Base-by-base conservation (phyloP, 164 flowering plant species). In the Macadamia integrifolia region DNA sequence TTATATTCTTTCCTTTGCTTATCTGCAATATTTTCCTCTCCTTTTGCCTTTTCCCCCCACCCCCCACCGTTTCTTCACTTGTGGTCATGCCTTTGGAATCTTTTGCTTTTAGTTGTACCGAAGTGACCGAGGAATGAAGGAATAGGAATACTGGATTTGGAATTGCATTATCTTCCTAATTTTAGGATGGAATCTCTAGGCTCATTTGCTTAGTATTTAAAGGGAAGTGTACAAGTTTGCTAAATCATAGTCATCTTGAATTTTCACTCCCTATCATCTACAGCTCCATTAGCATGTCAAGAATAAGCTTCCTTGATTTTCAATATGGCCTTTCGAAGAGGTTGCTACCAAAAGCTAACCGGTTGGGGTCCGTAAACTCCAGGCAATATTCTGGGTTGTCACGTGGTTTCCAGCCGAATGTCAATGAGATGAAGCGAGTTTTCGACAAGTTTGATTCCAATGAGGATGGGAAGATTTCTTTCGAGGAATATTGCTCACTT, bases 401-500 rank as follows among this genome's bases (percentile, higher is more conserved):
- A 6, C 80, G 78, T 0, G 23, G 66, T 10, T 83, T 72, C 78
- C 79, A 70, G 66, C 85, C 85, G 17, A 80, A 75, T 59, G 35
- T 29, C 52, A 81, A 81, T 0, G 97, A 93, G 77, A 78, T 91
- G 84, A 83, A 60, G 80, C 74, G 64, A 49, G 90, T 88, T 1
- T 90, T 90, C 60, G 77, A 87, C 17, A 86, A 78, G 56, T 81
- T 89, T 59, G 92, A 90, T 61, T 17, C 82, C n/a, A 79, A 93
- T 83, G 80, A 74, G 64, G 96, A 90, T 60, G 96, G 98, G 40
- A 89, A 85, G 78, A 85, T 93, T 29, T 87, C 93, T 0, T 80
- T 68, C 43, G 76, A 72, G 17, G 98, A 90, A 64, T 88, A 90
- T 75, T 79, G 71, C 70, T 77, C 73, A 7, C 70, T 83, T 9